phyloP scores from a whole-genome alignment of 179 eudicot species.

The Carnegiea gigantea region DNA sequence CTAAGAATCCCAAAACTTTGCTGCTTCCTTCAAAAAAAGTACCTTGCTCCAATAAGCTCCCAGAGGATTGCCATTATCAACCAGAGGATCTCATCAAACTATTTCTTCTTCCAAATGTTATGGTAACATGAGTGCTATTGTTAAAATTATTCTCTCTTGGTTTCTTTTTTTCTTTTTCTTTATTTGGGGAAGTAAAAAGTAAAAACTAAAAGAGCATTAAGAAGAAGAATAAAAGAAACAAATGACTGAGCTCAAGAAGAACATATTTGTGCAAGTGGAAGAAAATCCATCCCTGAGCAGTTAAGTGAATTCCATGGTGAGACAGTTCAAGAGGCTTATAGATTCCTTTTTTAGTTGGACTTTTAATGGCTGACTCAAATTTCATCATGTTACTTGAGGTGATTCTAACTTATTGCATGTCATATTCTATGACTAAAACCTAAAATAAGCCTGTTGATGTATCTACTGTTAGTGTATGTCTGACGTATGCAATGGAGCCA shows the following conservation, averaged over 20 bases:
- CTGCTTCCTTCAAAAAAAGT: slow-evolving; percentile 67
- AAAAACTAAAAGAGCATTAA: not conserved
- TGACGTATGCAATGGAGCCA: not conserved
- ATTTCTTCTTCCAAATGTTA: slow-evolving; percentile 78
- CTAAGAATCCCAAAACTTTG: slow-evolving; percentile 75
- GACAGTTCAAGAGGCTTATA: not conserved
- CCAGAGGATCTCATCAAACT: slow-evolving; percentile 97
- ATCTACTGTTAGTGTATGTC: not conserved
- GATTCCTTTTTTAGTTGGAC: not conserved
- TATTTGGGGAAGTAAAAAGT: not conserved
- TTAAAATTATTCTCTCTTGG: not conserved
- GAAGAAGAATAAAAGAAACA: not conserved
- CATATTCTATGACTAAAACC: not conserved
- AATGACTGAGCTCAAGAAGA: not conserved
- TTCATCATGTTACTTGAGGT: not conserved
- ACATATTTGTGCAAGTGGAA: not conserved
- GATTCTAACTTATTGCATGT: not conserved
- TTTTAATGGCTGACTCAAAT: too few relatives aligned
- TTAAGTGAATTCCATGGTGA: not conserved
- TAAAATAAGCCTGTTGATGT: not conserved
- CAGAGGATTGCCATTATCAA: slow-evolving; percentile 96
- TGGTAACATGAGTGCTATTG: slow-evolving; percentile 45
- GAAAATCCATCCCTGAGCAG: not conserved
- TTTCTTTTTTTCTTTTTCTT: not conserved
- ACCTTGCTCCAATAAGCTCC: slow-evolving; percentile 72